Base-by-base conservation (phyloP, 1,284 basidiomycete genomes). In the Pyrrhoderma lamaoense region DNA sequence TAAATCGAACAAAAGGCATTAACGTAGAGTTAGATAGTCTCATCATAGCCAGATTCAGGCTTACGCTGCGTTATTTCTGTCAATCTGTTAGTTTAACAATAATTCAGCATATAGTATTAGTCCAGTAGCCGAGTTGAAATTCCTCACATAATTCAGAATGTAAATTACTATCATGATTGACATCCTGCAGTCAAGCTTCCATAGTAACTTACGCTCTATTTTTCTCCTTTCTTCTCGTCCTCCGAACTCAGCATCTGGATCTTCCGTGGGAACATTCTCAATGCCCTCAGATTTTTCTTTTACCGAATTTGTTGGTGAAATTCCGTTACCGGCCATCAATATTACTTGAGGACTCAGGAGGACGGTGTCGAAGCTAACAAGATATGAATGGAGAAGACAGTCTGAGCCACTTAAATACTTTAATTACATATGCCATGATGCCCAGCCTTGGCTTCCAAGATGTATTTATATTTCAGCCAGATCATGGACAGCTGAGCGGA, bases 51-150 rank as follows among this genome's bases (percentile, higher is more conserved):
- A 37, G 13, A 19, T 19, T 18, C 8, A 27, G 8, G 62, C 72
- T 54, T 60, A 80, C 79, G 76, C 71, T 49, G 74, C 78, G 64
- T 84, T 85, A 61, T 82, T 85, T 45, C 82, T 72, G 62, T 85
- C 83, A 58, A 86, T 76, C 69, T 84, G 49, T 36, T 2, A 13
- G 9, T 3, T 19, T n/a, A 42, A 21, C 9, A 31, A 31, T 19
- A 39, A 16, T 22, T 27, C 2, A 22, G 35, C 31, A 36, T 4
- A 16, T 38, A 59, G 67, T 47, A 58, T 65, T 75, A 76, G 59
- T 79, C 80, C 35, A 31, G 27, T 31, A 11, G 11, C 5, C 7
- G 80, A 54, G 47, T 77, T 75, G 58, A 79, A 77, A 3, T 13
- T 37, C 59, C 67, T 48, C 58, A 75, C 71, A 65, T 75, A 78